Percentiles rank a stretch among this genome's conserved stretches.
Evolutionary conservation across 352 stramenopile genomes (phyloP).

Genomic region (Phytophthora tentaculata): DNA sequence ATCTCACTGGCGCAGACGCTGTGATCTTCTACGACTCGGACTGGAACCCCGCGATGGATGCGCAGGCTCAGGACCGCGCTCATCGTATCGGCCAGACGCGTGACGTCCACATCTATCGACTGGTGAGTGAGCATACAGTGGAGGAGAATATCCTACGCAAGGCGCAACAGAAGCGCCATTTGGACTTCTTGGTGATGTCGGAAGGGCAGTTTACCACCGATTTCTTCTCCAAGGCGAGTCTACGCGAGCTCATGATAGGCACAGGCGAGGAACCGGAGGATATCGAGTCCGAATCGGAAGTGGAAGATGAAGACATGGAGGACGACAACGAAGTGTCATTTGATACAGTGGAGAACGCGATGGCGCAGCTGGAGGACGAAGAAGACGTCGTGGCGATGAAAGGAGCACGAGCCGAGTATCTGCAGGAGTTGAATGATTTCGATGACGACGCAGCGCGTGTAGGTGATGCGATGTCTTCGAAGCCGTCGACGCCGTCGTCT

Average conservation of each 20-base stretch:
- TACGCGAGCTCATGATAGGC: constrained; percentile 91
- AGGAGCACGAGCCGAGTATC: constrained; percentile 67
- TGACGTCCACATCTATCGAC: constrained; percentile 99
- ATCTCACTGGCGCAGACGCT: constrained; percentile 97
- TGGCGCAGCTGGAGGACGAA: constrained; percentile 96
- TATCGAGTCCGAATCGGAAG: constrained; percentile 53
- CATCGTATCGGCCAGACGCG: constrained; percentile 98
- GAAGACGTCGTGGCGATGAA: constrained; percentile 95
- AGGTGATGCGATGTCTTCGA: constrained; percentile 10
- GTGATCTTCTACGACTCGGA: constrained; percentile 95
- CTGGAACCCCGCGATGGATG: constrained; percentile 96
- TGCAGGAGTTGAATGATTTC: constrained; percentile 69
- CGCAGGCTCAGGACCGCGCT: constrained; percentile 95
- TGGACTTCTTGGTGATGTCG: constrained; percentile 95
- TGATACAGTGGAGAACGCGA: constrained; percentile 91
- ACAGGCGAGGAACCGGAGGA: constrained; percentile 17
- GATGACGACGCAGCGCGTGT: constrained; percentile 48
- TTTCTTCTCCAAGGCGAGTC: constrained; percentile 85
- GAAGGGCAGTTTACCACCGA: constrained; percentile 80
- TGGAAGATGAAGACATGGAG: constrained; percentile 51
- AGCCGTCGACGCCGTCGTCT: constrained; percentile 47
- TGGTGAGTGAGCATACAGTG: constrained; percentile 97
- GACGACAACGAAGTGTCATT: constrained; percentile 59
- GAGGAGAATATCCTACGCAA: constrained; percentile 99
- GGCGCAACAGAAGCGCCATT: constrained; percentile 96